Evolutionary conservation across 1,139 yeast species (phyloP).

Genomic region (Candida freyschussii): DNA sequence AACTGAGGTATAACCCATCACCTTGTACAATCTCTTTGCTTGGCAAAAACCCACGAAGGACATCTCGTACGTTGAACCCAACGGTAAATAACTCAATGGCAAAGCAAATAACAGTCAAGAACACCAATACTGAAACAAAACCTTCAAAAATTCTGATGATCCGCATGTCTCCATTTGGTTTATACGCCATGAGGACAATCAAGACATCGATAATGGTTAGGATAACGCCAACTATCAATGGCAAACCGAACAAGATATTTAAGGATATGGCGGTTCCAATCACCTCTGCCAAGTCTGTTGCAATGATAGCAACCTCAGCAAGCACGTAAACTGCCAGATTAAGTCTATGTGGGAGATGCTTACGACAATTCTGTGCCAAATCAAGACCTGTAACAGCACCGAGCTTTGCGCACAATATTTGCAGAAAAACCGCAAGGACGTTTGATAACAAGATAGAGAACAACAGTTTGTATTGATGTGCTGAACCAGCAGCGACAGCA

Average conservation of each 20-base stretch:
- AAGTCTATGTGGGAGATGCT: slow-evolving; percentile 52
- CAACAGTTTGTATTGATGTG: slow-evolving; percentile 58
- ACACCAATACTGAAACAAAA: slow-evolving; percentile 57
- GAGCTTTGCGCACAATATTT: slow-evolving; percentile 64
- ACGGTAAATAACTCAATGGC: slow-evolving; percentile 55
- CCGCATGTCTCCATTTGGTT: slow-evolving; percentile 63
- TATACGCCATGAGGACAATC: slow-evolving; percentile 62
- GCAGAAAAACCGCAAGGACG: slow-evolving; percentile 66
- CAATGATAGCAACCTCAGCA: slow-evolving; percentile 73
- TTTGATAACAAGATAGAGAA: slow-evolving; percentile 63
- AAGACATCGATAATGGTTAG: slow-evolving; percentile 71
- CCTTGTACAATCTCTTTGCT: slow-evolving; percentile 47
- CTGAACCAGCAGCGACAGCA: slow-evolving; percentile 75
- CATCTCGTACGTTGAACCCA: slow-evolving; percentile 34
- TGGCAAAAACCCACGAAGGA: slow-evolving; percentile 59
- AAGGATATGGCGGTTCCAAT: slow-evolving; percentile 77
- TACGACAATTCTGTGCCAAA: slow-evolving; percentile 70
- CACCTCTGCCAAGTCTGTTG: slow-evolving; percentile 79
- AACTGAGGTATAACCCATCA: slow-evolving; percentile 58
- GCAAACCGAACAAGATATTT: slow-evolving; percentile 63
- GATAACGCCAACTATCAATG: slow-evolving; percentile 61
- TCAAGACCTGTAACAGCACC: slow-evolving; percentile 79
- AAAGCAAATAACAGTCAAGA: slow-evolving; percentile 64
- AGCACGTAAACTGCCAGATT: slow-evolving; percentile 55
- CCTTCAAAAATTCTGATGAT: slow-evolving; percentile 64